A percentile compares a stretch with the other conserved stretches of the same genome.
These are phyloP conservation scores for Hydnum rufescens DNA, from an alignment of 768 basidiomycete genomes.

Conservation along the genomic window DNA sequence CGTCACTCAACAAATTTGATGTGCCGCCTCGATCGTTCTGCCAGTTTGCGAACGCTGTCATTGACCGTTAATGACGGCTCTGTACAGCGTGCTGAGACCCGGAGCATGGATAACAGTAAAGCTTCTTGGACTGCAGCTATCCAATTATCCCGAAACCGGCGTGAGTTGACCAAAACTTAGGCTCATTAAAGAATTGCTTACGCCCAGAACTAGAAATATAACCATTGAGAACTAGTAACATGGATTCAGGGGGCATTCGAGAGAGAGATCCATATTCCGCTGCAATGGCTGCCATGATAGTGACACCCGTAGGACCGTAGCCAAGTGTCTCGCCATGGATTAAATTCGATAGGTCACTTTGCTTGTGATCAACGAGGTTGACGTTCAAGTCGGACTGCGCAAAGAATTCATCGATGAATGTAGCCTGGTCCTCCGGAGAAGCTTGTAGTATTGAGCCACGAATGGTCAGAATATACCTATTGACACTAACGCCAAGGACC, in stretches of 20 bases:
- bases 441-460: too few species aligned
- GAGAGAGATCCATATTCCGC: constrained; percentile 36
- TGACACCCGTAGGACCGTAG: constrained; percentile 39
- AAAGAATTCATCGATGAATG: constrained; percentile 3
- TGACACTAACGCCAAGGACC: neutral
- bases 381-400: neutral
- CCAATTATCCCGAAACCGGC: neutral
- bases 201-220: too few species aligned
- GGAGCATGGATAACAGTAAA: constrained; percentile 49
- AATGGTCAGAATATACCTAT: too few species aligned
- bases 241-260: constrained; percentile 25
- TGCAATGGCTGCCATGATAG: constrained; percentile 49
- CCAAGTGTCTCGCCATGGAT: constrained; percentile 5
- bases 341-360: neutral
- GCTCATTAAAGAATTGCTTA: too few species aligned
- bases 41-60: constrained; percentile 25
- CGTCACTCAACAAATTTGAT: constrained; percentile 43
- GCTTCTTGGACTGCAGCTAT: constrained; percentile 56
- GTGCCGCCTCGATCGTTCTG: constrained; percentile 29
- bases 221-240: neutral
- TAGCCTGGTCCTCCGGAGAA: constrained; percentile 1
- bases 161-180: constrained; percentile 26
- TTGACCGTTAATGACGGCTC: constrained; percentile 29
- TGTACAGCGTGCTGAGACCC: constrained; percentile 39
- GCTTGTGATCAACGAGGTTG: neutral